These are phyloP conservation scores for Aspergillus caelatus DNA, from an alignment of 2,329 filamentous ascomycete genomes.

Conservation along the genomic window DNA sequence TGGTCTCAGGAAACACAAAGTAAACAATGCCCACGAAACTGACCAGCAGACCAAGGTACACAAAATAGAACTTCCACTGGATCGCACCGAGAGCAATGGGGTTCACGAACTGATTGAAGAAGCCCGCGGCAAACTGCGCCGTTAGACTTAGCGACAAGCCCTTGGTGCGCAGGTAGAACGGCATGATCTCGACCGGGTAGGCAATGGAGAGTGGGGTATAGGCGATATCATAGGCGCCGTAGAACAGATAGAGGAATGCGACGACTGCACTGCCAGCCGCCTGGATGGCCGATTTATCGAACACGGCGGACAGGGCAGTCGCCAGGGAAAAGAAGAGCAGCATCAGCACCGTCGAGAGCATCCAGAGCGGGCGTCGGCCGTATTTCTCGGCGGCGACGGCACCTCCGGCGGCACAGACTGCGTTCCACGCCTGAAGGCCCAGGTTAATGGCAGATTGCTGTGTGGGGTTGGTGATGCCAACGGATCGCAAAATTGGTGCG, in stretches of 20 bases:
- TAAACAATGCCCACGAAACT: background rate
- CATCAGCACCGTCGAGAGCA: constrained; percentile 14
- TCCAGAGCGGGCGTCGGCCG: constrained; percentile 3
- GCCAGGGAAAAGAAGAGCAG: constrained; percentile 29
- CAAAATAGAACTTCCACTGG: constrained; percentile 38
- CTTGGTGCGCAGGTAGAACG: constrained; percentile 40
- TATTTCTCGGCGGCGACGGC: background rate
- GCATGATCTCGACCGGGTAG: constrained; percentile 36
- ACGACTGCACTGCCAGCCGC: background rate
- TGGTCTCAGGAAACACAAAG: background rate
- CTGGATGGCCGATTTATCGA: background rate
- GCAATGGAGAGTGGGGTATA: constrained; percentile 32
- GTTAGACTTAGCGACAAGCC: constrained; percentile 32
- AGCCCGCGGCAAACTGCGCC: constrained; percentile 32
- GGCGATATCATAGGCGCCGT: constrained; percentile 33
- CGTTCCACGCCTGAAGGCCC: background rate
- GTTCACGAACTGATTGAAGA: constrained; percentile 48
- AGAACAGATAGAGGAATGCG: background rate
- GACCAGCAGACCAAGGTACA: background rate
- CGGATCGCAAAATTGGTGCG: background rate
- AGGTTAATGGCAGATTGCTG: background rate
- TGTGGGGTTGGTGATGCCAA: background rate
- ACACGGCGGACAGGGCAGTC: background rate
- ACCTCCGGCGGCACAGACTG: background rate
- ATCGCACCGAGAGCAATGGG: constrained; percentile 44